phyloP scores from a whole-genome alignment of 148 eudicot genomes.

The Rheum nobile region DNA sequence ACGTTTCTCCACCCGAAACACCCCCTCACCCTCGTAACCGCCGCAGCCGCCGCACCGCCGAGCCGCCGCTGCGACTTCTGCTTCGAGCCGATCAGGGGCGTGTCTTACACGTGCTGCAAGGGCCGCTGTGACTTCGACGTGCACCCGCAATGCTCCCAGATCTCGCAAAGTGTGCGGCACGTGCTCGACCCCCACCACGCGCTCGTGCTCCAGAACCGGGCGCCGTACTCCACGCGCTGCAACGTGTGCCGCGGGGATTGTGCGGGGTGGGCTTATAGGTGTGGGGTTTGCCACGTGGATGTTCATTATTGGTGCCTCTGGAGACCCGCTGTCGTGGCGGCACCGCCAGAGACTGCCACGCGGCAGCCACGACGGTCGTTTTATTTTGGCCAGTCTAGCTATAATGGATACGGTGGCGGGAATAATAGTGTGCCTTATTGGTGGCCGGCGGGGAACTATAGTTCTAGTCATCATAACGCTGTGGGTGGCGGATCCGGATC shows the following conservation, averaged over 20 bases:
- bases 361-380: background rate
- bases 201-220: background rate
- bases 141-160: constrained; percentile 25
- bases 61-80: constrained; percentile 17
- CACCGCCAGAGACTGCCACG: background rate
- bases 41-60: background rate
- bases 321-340: background rate
- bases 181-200: constrained; percentile 12
- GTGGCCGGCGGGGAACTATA: background rate
- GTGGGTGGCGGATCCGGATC: background rate
- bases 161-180: constrained; percentile 13
- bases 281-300: constrained; percentile 15
- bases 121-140: constrained; percentile 20
- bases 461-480: background rate
- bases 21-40: constrained; percentile 15
- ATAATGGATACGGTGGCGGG: background rate
- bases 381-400: background rate
- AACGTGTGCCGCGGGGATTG: constrained; percentile 13
- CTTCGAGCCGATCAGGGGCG: constrained; percentile 10
- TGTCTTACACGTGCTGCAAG: constrained; percentile 15
- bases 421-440: background rate
- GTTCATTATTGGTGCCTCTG: constrained; percentile 13
- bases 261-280: constrained; percentile 18
- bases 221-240: background rate
- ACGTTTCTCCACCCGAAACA: constrained; percentile 16